A percentile compares a stretch with the other conserved stretches of the same genome.
phyloP scores from a whole-genome alignment of 2,329 filamentous ascomycete species.

The Bipolaris zeicola region DNA sequence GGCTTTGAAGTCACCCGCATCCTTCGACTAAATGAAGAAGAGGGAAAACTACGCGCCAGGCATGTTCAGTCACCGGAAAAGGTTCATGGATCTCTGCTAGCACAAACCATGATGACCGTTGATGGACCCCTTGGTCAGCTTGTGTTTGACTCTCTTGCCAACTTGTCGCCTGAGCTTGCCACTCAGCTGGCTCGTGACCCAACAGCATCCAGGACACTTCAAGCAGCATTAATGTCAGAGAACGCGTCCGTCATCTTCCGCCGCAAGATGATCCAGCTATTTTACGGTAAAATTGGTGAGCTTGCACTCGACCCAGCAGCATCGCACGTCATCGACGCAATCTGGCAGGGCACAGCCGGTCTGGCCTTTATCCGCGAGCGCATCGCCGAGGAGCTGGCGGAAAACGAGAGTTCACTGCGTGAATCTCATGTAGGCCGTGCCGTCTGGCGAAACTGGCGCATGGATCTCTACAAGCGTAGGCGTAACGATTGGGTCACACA shows the following conservation, averaged over 20 bases:
- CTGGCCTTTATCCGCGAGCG: constrained; percentile 71
- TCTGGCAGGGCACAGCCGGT: constrained; percentile 68
- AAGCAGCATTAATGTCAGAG: constrained; percentile 64
- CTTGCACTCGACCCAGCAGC: constrained; percentile 66
- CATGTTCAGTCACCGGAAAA: constrained; percentile 56
- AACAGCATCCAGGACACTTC: constrained; percentile 65
- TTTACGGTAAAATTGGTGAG: constrained; percentile 65
- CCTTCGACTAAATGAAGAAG: constrained; percentile 60
- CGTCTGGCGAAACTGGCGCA: constrained; percentile 75
- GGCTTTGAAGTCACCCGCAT: constrained; percentile 63
- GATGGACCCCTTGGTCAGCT: constrained; percentile 71
- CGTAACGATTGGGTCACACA: constrained; percentile 68
- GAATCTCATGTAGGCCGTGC: constrained; percentile 69
- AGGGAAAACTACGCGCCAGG: constrained; percentile 39
- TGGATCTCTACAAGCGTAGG: constrained; percentile 71
- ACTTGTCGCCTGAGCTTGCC: constrained; percentile 56
- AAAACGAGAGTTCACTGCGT: constrained; percentile 65
- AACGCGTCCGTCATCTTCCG: constrained; percentile 62
- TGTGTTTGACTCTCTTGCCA: constrained; percentile 66
- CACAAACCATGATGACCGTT: constrained; percentile 77
- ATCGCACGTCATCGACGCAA: constrained; percentile 70
- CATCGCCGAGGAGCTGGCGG: constrained; percentile 66
- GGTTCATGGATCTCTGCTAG: constrained; percentile 82
- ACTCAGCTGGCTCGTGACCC: constrained; percentile 69
- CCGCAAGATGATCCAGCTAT: constrained; percentile 67